phyloP scores from a whole-genome alignment of 108 stramenopile genomes.

The Cylindrotheca closterium region DNA sequence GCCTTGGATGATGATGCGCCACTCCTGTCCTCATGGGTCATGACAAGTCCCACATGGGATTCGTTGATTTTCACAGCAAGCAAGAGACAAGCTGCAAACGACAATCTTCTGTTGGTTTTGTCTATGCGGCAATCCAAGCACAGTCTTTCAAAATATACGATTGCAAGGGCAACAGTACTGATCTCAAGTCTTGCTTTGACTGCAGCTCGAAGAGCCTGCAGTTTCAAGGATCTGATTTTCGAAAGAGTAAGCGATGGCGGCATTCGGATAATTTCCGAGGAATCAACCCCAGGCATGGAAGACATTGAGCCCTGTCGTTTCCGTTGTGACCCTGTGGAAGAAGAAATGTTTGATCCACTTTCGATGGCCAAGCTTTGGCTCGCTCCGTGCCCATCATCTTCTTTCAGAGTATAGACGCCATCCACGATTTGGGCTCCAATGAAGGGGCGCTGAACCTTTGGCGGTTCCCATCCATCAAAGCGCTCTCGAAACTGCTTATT shows the following conservation, averaged over 20 bases:
- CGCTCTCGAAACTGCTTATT: conserved; percentile 93
- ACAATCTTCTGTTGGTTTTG: conserved; percentile 87
- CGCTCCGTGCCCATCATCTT: conserved; percentile 28
- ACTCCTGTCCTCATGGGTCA: conserved; percentile 18
- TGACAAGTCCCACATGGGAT: conserved; percentile 60
- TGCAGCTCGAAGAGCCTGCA: conserved; percentile 75
- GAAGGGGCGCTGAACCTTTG: conserved; percentile 51
- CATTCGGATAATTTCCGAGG: conserved; percentile 70
- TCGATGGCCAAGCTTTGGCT: conserved; percentile 4
- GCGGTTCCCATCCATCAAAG: conserved; percentile 90
- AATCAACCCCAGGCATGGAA: conserved; percentile 19
- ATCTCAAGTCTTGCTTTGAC: conserved; percentile 80
- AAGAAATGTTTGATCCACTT: conserved; percentile 8
- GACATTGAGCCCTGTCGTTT: conserved; percentile 25
- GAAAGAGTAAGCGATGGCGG: conserved; percentile 93
- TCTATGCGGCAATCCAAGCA: conserved; percentile 90
- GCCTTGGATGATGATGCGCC: conserved; percentile 12
- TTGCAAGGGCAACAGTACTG: conserved; percentile 84
- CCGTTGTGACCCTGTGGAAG: conserved; percentile 1
- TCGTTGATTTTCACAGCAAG: conserved; percentile 90
- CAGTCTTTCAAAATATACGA: conserved; percentile 92
- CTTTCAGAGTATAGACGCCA: conserved; percentile 78
- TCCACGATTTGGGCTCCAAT: conserved; percentile 80
- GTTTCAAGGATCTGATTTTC: conserved; percentile 87
- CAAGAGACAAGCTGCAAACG: conserved; percentile 90